Evolutionary conservation across 306 rosid species (phyloP).

Genomic region (Fragaria ananassa): DNA sequence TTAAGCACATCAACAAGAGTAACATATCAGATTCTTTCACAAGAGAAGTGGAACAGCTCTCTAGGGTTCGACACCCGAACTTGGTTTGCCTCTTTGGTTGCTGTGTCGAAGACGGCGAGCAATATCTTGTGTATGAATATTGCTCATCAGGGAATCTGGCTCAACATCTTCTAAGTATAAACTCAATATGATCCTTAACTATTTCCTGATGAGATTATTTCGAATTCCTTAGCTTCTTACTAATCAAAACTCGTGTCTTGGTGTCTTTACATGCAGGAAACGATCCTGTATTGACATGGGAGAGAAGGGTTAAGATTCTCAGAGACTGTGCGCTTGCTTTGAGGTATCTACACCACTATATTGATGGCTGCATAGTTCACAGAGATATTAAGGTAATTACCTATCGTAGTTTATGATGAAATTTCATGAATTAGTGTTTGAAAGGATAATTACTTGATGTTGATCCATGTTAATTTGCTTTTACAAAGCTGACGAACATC

Average conservation of each 20-base stretch:
- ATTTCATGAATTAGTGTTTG: neutral
- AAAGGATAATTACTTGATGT: neutral
- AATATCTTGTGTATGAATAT: constrained; percentile 72
- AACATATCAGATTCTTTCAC: constrained; percentile 57
- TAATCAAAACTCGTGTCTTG: neutral
- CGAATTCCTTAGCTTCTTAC: neutral
- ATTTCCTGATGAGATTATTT: neutral
- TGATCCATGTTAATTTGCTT: neutral
- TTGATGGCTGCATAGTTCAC: constrained; percentile 84
- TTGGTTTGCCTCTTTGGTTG: constrained; percentile 75
- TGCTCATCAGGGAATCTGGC: constrained; percentile 77
- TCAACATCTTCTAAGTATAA: constrained; percentile 67
- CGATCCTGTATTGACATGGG: constrained; percentile 58
- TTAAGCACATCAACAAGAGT: constrained; percentile 60
- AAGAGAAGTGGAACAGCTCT: constrained; percentile 63
- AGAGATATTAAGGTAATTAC: constrained; percentile 77
- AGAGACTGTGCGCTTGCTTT: constrained; percentile 80
- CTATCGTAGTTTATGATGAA: no score
- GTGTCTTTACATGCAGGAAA: constrained; percentile 38
- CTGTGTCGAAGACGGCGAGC: constrained; percentile 59
- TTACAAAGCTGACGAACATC: constrained; percentile 71
- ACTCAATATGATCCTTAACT: neutral
- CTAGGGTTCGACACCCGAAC: constrained; percentile 78
- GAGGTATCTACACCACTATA: constrained; percentile 67
- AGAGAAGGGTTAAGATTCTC: constrained; percentile 57